Base-by-base conservation (phyloP, 2,329 filamentous ascomycete genomes). In the Stagonosporopsis rhizophila region DNA sequence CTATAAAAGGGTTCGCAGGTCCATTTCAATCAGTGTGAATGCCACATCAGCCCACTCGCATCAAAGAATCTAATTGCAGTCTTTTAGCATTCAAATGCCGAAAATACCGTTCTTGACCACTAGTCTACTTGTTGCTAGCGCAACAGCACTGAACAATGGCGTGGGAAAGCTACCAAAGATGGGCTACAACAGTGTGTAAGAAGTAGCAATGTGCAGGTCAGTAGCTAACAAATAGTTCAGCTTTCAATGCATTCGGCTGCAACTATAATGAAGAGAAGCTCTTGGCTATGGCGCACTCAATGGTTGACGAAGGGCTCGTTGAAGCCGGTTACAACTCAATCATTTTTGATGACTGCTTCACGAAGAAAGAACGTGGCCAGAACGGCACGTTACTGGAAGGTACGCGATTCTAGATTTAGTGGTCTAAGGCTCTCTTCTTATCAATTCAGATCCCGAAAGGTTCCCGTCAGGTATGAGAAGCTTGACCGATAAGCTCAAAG, bases 311-410 rank as follows among this genome's bases (percentile, higher is more conserved):
- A 17, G 52, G 56, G 5, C 45, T 61, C 27, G 45, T 59, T 12
- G 52, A 53, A 44, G 48, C 42, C 30, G 59, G 56, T 1, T 59
- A 59, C 25, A 48, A 59, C 19, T 59, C 52, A 4, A 59, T 59
- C 22, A 56, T 59, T 17, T 49, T 61, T 12, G 56, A 59, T 27
- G 56, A 61, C 23, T 61, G 56, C 32, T 59, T 52, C 17, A 56
- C 45, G 1, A 40, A 53, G 32, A 59, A 59, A 27, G 44, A 51
- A 20, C 47, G 59, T 15, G 45, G 48, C 6, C n/a, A 45, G n/a
- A 37, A 47, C 23, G 47, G 54, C 8, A 38, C 51, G 20, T 23
- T 56, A 7, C 17, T 48, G 2, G 52, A 61, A 53, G 52, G 55
- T 45, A 42, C 3, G 25, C 8, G 5, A 6, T 12, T 9, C 0